These are phyloP conservation scores for Sporisorium sorghi DNA, from an alignment of 1,284 basidiomycete genomes.

Conservation along the genomic window DNA sequence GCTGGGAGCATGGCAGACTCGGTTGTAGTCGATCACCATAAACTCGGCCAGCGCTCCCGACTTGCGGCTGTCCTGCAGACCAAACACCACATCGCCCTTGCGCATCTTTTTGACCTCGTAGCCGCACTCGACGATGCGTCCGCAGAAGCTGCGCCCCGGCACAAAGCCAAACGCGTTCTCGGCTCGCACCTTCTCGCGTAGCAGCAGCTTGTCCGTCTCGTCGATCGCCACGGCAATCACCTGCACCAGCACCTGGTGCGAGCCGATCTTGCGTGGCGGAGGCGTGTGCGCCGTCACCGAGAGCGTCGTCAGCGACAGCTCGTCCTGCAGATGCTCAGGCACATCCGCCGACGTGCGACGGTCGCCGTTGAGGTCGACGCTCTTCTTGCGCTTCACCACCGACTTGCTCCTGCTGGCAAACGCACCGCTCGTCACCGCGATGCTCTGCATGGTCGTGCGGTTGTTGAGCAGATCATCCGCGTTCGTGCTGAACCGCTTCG, in stretches of 20 bases:
- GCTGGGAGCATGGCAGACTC: constrained; percentile 69
- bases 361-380: constrained; percentile 28
- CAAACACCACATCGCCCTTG: constrained; percentile 71
- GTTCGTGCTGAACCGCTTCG: constrained; percentile 48
- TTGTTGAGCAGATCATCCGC: constrained; percentile 60
- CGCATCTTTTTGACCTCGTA: constrained; percentile 68
- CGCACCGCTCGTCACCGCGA: constrained; percentile 59
- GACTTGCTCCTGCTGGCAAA: constrained; percentile 38
- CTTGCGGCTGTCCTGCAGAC: constrained; percentile 69
- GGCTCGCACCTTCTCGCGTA: constrained; percentile 65
- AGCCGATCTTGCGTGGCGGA: constrained; percentile 68
- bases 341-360: constrained; percentile 47
- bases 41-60: constrained; percentile 70
- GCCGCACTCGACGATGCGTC: constrained; percentile 70
- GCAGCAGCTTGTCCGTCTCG: constrained; percentile 65
- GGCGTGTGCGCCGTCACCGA: constrained; percentile 63
- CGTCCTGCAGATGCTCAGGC: constrained; percentile 57
- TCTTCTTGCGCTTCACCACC: constrained; percentile 41
- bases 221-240: constrained; percentile 70
- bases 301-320: constrained; percentile 56
- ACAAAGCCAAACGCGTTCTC: constrained; percentile 69
- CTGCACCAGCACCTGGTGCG: constrained; percentile 70
- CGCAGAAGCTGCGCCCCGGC: constrained; percentile 70
- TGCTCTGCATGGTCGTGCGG: constrained; percentile 65
- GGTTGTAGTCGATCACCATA: constrained; percentile 68